A percentile compares a stretch with the other conserved stretches of the same genome.
phyloP scores from a whole-genome alignment of 1,139 yeast species.

The Pichia sorboxylosa region DNA sequence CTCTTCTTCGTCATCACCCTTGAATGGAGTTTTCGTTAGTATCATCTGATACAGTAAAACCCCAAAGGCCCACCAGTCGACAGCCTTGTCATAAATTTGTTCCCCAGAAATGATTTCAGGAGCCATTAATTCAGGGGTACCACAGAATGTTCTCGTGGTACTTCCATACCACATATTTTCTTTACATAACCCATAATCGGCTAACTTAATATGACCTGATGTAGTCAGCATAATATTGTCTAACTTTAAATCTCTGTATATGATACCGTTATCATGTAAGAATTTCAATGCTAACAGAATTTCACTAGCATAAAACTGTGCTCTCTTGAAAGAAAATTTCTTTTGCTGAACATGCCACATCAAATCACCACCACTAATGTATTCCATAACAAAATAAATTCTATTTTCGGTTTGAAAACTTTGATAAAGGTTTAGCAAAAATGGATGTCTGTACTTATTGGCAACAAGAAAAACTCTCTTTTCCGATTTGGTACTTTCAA shows the following conservation, averaged over 20 bases:
- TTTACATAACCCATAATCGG: constrained; percentile 94
- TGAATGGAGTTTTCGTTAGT: constrained; percentile 90
- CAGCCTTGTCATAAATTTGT: constrained; percentile 83
- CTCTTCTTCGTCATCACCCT: constrained; percentile 97
- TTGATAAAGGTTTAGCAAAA: constrained; percentile 79
- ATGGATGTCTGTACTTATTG: constrained; percentile 84
- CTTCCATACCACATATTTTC: constrained; percentile 90
- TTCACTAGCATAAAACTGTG: constrained; percentile 95
- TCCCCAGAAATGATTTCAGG: constrained; percentile 88
- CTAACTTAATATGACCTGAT: constrained; percentile 92
- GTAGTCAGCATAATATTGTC: constrained; percentile 85
- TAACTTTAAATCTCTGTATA: constrained; percentile 89
- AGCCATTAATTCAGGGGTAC: constrained; percentile 99
- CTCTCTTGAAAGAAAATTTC: constrained; percentile 78
- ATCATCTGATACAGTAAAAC: constrained; percentile 93
- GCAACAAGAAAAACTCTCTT: constrained; percentile 88
- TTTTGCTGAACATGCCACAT: constrained; percentile 99
- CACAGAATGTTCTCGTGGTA: constrained; percentile 93
- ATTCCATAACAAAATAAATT: constrained; percentile 96
- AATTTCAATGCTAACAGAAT: constrained; percentile 82
- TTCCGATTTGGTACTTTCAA: constrained; percentile 87
- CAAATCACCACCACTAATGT: constrained; percentile 92
- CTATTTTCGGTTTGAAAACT: constrained; percentile 97
- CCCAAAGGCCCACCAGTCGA: constrained; percentile 99
- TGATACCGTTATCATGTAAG: constrained; percentile 91